These are phyloP conservation scores for Obba rivulosa DNA, from an alignment of 768 basidiomycete genomes.

Conservation along the genomic window DNA sequence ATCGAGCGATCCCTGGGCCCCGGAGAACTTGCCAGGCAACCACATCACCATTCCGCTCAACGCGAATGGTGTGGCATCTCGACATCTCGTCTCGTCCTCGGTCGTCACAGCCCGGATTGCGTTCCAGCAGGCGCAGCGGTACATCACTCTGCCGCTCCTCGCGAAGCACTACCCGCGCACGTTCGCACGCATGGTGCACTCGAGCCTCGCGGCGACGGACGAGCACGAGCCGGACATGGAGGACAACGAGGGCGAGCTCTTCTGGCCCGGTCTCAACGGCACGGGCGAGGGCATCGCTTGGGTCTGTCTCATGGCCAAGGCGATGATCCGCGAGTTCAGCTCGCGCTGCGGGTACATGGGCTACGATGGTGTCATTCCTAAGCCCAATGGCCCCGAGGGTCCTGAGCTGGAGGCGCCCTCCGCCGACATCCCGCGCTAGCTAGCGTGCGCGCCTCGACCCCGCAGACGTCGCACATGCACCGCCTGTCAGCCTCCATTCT, in stretches of 20 bases:
- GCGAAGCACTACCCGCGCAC: slow-evolving; percentile 71
- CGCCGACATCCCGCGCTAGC: too few relatives aligned
- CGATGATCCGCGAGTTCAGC: slow-evolving; percentile 82
- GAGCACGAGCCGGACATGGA: slow-evolving; percentile 81
- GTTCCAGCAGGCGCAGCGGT: slow-evolving; percentile 19
- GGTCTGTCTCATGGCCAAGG: slow-evolving; percentile 84
- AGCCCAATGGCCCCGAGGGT: slow-evolving; percentile 25
- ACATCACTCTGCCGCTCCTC: slow-evolving; percentile 62
- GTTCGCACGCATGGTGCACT: slow-evolving; percentile 66
- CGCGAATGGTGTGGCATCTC: slow-evolving; percentile 5
- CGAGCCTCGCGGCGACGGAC: slow-evolving; percentile 55
- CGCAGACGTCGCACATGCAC: too few relatives aligned
- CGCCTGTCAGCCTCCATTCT: too few relatives aligned
- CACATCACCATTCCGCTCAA: slow-evolving; percentile 17
- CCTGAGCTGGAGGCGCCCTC: neutral
- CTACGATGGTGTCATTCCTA: slow-evolving; percentile 66
- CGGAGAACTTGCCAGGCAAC: slow-evolving; percentile 7
- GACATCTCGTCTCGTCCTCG: slow-evolving; percentile 3
- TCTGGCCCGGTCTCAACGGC: slow-evolving; percentile 71
- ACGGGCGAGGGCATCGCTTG: slow-evolving; percentile 78
- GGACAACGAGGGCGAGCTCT: slow-evolving; percentile 82
- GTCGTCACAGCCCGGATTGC: neutral
- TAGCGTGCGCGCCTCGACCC: too few relatives aligned
- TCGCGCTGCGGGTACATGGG: slow-evolving; percentile 70
- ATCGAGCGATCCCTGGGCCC: slow-evolving; percentile 10